Evolutionary conservation across 2,329 filamentous ascomycete genomes (phyloP), one percentile per base, ranked within the genome.

Genomic region (Aspergillus fijiensis): DNA sequence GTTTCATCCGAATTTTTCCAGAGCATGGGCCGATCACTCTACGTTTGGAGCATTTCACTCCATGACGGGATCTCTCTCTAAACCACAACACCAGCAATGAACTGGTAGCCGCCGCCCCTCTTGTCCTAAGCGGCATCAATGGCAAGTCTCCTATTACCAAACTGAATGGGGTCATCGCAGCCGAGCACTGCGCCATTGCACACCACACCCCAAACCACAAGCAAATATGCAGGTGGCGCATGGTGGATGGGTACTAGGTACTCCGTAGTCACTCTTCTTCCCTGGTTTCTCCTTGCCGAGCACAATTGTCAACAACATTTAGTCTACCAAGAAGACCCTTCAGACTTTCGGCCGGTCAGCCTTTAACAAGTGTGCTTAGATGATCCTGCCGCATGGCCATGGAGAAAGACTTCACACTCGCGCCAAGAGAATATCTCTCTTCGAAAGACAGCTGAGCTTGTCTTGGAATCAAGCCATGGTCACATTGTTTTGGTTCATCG

Each of bases 101-200:
- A 47, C 50, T 25, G 33, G 51, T 27, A 12, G 31, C 35, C 19
- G 33, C 51, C 14, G 25, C 25, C 39, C 45, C 29, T 29, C 51
- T 25, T 25, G 10, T 29, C 52, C 23, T 31, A 25, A 19, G 47
- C 52, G 52, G 45, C 52, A 55, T 55, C 39, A 55, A 12, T 35
- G 33, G 33, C 33, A 35, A 35, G 33, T 35, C 33, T 35, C 33
- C 33, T 16, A 35, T 42, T 23, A 55, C 39, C 39, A 45, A 33
- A 19, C 51, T 47, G 16, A 33, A 48, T 55, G 21, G 45, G 23
- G 52, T 45, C 52, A 55, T 55, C 39, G 29, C 52, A 55, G 35
- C 52, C 52, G 52, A 55, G 21, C 39, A 33, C 25, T 19, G 35
- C 51, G 52, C 39, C 39, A 45, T 45, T 45, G 39, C 16, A 45